Conservation (phyloP, 2,329 filamentous ascomycete species). For the Venturia asperata region DNA sequence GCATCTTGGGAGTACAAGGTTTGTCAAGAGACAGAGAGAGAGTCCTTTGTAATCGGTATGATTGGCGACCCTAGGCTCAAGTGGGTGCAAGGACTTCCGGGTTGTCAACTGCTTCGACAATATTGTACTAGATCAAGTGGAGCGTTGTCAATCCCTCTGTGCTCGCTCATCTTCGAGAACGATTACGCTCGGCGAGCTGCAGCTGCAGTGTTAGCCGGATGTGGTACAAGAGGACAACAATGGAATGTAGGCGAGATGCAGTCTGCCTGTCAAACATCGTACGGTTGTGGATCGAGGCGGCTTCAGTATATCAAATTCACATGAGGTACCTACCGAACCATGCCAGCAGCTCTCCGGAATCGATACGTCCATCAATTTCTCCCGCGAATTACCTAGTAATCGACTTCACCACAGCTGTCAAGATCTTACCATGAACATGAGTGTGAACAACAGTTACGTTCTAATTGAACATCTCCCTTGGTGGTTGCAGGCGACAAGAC, state of each 20-base stretch:
- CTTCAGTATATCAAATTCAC: not conserved
- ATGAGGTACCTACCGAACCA: too few relatives aligned
- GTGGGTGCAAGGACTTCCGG: too few relatives aligned
- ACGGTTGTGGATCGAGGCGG: not conserved
- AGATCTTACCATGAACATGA: too few relatives aligned
- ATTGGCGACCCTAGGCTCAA: too few relatives aligned
- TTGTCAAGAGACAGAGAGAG: too few relatives aligned
- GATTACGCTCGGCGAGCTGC: constrained; percentile 11
- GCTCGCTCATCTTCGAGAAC: not conserved
- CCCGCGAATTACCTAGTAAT: not conserved
- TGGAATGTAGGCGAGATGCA: not conserved
- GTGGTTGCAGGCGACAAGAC: not conserved
- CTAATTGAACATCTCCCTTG: too few relatives aligned
- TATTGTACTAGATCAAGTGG: not conserved
- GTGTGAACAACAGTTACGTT: not conserved
- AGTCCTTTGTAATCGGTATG: too few relatives aligned
- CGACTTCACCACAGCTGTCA: not conserved
- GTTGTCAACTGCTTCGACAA: not conserved
- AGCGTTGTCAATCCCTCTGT: not conserved
- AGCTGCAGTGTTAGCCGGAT: not conserved
- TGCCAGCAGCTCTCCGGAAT: not conserved
- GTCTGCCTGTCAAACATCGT: not conserved
- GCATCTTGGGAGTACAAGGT: not conserved
- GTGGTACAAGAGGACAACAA: not conserved
- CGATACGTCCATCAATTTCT: not conserved